Percentiles rank a stretch among this genome's conserved stretches.
phyloP scores from a whole-genome alignment of 2,329 filamentous ascomycete species.

The Capronia coronata region DNA sequence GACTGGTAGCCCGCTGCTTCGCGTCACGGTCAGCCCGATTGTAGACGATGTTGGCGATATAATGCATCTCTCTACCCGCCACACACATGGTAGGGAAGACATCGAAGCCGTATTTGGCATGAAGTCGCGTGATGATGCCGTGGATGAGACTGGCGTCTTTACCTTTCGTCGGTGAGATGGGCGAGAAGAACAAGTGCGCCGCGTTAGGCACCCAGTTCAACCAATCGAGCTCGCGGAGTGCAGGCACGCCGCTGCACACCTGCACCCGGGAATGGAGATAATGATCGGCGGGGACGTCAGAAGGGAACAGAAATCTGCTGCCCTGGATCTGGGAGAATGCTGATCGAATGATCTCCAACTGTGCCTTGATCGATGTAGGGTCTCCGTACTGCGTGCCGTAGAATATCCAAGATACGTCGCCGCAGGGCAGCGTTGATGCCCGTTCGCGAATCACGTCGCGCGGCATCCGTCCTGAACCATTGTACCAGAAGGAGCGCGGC shows the following conservation, averaged over 20 bases:
- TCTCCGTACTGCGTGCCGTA: constrained; percentile 32
- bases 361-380: constrained; percentile 26
- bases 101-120: constrained; percentile 25
- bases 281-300: constrained; percentile 31
- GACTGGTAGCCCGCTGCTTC: constrained; percentile 29
- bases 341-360: constrained; percentile 28
- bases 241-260: constrained; percentile 30
- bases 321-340: constrained; percentile 31
- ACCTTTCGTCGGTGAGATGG: constrained; percentile 34
- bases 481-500: constrained; percentile 29
- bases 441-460: constrained; percentile 30
- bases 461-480: constrained; percentile 28
- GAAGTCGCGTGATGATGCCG: constrained; percentile 28
- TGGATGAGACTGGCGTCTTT: constrained; percentile 31
- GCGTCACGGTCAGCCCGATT: constrained; percentile 29
- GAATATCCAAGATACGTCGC: constrained; percentile 32
- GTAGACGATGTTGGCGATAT: constrained; percentile 35
- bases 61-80: constrained; percentile 32
- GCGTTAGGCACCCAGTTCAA: constrained; percentile 35
- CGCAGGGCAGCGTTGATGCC: constrained; percentile 29
- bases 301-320: constrained; percentile 32
- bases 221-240: constrained; percentile 33
- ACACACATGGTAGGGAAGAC: constrained; percentile 28
- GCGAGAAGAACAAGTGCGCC: constrained; percentile 33
- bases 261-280: constrained; percentile 30